A percentile compares a stretch with the other conserved stretches of the same genome.
Evolutionary conservation across 2,329 filamentous ascomycete genomes (phyloP).

Genomic region (Microascus cirrosus): DNA sequence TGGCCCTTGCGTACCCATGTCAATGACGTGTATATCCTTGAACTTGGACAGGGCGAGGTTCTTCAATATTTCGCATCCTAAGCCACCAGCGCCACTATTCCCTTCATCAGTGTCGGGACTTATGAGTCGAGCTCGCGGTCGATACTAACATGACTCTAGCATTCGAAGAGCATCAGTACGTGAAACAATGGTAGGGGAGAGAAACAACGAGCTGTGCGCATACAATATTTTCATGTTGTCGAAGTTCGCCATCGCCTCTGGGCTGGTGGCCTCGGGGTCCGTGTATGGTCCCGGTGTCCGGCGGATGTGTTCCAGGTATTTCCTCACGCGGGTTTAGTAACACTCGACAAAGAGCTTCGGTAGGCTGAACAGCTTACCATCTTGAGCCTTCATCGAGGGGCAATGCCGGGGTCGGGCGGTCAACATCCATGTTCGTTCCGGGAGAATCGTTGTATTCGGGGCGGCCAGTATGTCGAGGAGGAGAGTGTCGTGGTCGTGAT

Average conservation of each 20-base stretch:
- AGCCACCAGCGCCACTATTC: conserved; percentile 74
- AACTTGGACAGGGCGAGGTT: conserved; percentile 92
- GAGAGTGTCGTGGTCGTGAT: neutral
- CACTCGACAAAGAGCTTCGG: neutral
- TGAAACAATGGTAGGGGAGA: neutral
- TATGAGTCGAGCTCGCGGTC: conserved; percentile 11
- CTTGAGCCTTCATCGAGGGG: neutral
- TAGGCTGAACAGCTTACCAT: conserved; percentile 1
- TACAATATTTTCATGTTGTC: conserved; percentile 67
- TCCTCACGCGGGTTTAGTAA: conserved; percentile 43
- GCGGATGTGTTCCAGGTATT: conserved; percentile 72
- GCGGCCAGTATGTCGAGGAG: neutral
- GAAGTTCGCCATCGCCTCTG: conserved; percentile 43
- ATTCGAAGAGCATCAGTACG: neutral
- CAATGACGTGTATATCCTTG: conserved; percentile 95
- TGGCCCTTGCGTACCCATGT: conserved; percentile 63
- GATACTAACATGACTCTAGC: conserved; percentile 36
- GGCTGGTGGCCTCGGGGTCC: conserved; percentile 45
- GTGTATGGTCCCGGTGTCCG: conserved; percentile 71
- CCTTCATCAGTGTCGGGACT: conserved; percentile 7
- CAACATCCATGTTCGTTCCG: neutral
- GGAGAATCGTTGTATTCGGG: neutral
- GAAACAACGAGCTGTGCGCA: conserved; percentile 16
- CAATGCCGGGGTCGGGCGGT: neutral
- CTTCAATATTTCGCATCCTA: conserved; percentile 95